Conservation (phyloP, 208 protist genomes). For the Acanthamoeba royreba region DNA sequence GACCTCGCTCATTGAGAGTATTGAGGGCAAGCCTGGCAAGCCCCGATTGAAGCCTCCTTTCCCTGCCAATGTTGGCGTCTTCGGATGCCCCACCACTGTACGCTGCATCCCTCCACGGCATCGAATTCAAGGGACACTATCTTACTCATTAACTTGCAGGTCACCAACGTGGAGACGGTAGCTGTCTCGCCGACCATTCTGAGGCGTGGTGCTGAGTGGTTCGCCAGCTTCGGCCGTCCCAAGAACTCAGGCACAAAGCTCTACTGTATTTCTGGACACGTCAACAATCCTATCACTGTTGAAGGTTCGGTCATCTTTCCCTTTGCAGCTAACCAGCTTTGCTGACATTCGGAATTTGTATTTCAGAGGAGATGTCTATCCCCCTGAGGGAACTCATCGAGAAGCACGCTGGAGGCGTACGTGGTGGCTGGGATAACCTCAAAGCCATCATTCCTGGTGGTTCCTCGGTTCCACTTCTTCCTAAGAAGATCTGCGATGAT, state of each 20-base stretch:
- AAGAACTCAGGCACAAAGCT: slow-evolving; percentile 97
- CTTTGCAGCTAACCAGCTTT: background rate
- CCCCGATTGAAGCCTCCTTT: slow-evolving; percentile 98
- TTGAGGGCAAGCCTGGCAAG: slow-evolving; percentile 96
- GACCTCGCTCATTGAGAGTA: slow-evolving; percentile 95
- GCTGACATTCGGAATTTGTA: background rate
- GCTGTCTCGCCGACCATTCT: slow-evolving; percentile 95
- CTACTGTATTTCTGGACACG: slow-evolving; percentile 96
- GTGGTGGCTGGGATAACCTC: slow-evolving; percentile 97
- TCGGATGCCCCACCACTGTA: slow-evolving; percentile 98
- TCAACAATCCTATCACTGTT: slow-evolving; percentile 97
- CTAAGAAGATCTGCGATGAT: slow-evolving; percentile 91
- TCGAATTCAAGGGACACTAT: background rate
- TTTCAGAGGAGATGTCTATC: slow-evolving; percentile 97
- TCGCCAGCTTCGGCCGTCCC: slow-evolving; percentile 93
- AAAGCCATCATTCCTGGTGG: slow-evolving; percentile 96
- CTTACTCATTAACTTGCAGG: background rate
- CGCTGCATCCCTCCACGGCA: background rate
- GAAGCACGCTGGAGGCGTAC: slow-evolving; percentile 94
- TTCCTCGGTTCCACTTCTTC: slow-evolving; percentile 94
- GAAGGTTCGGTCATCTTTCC: slow-evolving; percentile 78
- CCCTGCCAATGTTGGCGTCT: slow-evolving; percentile 97
- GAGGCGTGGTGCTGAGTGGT: slow-evolving; percentile 88
- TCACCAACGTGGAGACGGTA: slow-evolving; percentile 98
- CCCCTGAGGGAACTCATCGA: slow-evolving; percentile 96